Percentiles rank a stretch among this genome's conserved stretches.
phyloP scores from a whole-genome alignment of 78 protist species.

The Diacronema lutheri region DNA sequence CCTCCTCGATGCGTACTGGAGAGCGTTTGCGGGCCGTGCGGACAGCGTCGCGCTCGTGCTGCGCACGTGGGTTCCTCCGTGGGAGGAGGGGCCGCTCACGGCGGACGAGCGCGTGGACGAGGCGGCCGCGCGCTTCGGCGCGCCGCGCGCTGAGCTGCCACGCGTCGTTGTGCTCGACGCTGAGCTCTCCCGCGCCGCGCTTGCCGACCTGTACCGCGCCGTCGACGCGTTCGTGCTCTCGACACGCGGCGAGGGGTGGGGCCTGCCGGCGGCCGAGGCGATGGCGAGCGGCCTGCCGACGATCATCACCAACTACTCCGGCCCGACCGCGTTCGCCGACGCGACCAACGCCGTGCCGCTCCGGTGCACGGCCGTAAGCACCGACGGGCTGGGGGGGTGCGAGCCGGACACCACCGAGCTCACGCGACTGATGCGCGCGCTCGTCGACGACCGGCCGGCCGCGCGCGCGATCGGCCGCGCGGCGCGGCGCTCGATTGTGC shows the following conservation, averaged over 20 bases:
- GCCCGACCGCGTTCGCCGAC: neutral
- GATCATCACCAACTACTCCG: slow-evolving; percentile 27
- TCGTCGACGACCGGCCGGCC: too few relatives aligned
- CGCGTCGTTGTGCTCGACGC: neutral
- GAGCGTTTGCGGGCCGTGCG: slow-evolving; percentile 3
- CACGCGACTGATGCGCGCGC: too few relatives aligned
- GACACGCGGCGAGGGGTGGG: slow-evolving; percentile 55
- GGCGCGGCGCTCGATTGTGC: too few relatives aligned
- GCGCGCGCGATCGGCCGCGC: too few relatives aligned
- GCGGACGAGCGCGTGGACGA: neutral
- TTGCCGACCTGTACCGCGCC: slow-evolving; percentile 38
- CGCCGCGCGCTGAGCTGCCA: neutral
- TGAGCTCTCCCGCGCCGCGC: neutral
- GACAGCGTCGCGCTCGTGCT: neutral
- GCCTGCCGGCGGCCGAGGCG: slow-evolving; percentile 48
- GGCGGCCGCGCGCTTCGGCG: neutral
- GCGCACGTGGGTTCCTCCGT: neutral
- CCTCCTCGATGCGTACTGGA: slow-evolving; percentile 1
- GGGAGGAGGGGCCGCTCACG: neutral
- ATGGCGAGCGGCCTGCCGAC: slow-evolving; percentile 37
- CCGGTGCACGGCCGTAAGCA: neutral
- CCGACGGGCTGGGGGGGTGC: too few relatives aligned
- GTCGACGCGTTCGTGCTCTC: slow-evolving; percentile 39
- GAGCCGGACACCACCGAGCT: too few relatives aligned
- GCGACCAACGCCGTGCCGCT: neutral